Evolutionary conservation across 495 filamentous ascomycete genomes (phyloP), one percentile per base, ranked within the genome.

Genomic region (Penicillium mononematosum): DNA sequence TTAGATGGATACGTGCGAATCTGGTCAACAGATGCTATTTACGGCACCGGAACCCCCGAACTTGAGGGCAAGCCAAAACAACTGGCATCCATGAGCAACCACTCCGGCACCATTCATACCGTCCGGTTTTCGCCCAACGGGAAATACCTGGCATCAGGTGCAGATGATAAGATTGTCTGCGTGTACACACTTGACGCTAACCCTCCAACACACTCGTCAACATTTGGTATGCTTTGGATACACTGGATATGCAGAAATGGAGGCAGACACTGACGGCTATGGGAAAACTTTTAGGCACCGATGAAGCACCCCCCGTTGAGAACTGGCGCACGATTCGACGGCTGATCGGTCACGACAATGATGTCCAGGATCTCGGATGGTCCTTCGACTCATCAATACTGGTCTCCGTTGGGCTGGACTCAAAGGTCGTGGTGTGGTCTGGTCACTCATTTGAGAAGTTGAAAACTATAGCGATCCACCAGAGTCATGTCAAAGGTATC

Each of bases 351-450:
- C 94, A 99, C 67, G 94, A 99, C 50, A 98, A 98, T 72, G 94
- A 99, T 76, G 91, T 99, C 38, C 94, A 98, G 72, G 95, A 99
- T 79, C 78, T 98, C 53, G 94, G 90, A 31, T 99, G 94, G 94
- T 96, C 94, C 34, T 87, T 88, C 65, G 94, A 99, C 76, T 94
- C 91, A 25, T 96, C 91, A 1, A 90, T 99, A 25, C 75, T 99
- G 60, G 92, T 97, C 8, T 97, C 94, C 2, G 95, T 98, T 8
- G 95, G 94, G 4, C 78, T 99, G 58, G 94, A 99, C 73, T 98
- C 95, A 20, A 98, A 98, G 72, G 86, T 98, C 17, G 95, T 99
- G 44, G 88, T 98, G 14, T 99, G 94, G 94, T 96, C 92, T 2
- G 94, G 94, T 16, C 86, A 91, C 71, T 97, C 93, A 17, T 99